Percentiles rank a stretch among this genome's conserved stretches.
Conservation (phyloP, 768 basidiomycete genomes). For the Candolleomyces aberdarensis region DNA sequence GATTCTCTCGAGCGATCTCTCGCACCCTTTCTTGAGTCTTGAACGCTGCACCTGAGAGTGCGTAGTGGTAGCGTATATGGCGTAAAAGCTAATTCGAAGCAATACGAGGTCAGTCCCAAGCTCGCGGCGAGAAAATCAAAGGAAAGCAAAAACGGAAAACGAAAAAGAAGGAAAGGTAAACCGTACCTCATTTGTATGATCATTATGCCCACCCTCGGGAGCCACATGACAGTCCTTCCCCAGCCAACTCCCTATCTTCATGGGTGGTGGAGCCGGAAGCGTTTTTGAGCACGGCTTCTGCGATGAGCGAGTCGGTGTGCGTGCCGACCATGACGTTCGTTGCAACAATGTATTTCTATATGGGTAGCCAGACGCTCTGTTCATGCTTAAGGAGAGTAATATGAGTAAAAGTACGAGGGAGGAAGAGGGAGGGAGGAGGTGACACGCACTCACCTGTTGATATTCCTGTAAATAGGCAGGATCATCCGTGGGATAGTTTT, state of each 20-base stretch:
- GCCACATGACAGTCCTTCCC: conserved; percentile 69
- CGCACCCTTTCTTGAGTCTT: too few species aligned
- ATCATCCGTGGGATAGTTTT: conserved; percentile 77
- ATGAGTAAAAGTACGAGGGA: background rate
- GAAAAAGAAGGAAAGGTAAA: too few species aligned
- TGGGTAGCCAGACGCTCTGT: conserved; percentile 79
- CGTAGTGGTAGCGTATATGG: too few species aligned
- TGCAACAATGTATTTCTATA: conserved; percentile 90
- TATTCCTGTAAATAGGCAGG: conserved; percentile 76
- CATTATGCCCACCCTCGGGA: conserved; percentile 21
- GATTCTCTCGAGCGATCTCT: too few species aligned
- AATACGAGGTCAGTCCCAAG: too few species aligned
- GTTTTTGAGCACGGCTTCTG: conserved; percentile 71
- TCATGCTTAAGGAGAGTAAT: conserved; percentile 7
- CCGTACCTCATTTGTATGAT: too few species aligned
- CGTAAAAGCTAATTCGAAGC: too few species aligned
- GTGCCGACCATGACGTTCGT: conserved; percentile 87
- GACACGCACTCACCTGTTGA: conserved; percentile 42
- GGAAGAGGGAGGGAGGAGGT: background rate
- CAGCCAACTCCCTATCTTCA: conserved; percentile 55
- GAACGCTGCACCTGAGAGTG: too few species aligned
- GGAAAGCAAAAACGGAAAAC: too few species aligned
- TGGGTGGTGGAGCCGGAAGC: conserved; percentile 44
- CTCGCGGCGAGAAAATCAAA: too few species aligned
- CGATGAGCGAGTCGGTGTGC: conserved; percentile 52